Evolutionary conservation across 805 yeast species (phyloP).

Genomic region (Ogataea nonfermentans): DNA sequence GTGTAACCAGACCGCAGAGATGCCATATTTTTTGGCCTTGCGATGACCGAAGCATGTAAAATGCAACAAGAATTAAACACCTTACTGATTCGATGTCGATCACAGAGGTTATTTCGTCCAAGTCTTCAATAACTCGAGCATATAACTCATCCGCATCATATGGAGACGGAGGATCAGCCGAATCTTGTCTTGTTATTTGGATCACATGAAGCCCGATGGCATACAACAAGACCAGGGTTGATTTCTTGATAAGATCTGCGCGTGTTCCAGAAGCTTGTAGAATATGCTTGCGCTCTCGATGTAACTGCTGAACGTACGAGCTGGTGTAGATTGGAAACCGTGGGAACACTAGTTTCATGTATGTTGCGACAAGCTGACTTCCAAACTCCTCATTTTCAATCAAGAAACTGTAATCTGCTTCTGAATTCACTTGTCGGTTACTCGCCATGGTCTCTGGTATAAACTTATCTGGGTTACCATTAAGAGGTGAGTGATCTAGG

Average conservation of each 20-base stretch:
- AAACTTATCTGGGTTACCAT: conserved; percentile 9
- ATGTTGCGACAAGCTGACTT: conserved; percentile 10
- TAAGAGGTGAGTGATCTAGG: conserved; percentile 14
- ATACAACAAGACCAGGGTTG: conserved; percentile 18
- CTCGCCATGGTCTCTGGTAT: conserved; percentile 1
- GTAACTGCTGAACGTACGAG: conserved; percentile 10
- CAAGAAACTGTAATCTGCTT: conserved; percentile 10
- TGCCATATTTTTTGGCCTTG: conserved; percentile 25
- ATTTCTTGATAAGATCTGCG: conserved; percentile 11
- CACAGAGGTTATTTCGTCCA: conserved; percentile 13
- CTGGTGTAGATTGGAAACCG: conserved; percentile 20
- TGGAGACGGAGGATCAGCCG: conserved; percentile 3
- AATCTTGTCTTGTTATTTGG: conserved; percentile 11
- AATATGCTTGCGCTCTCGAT: conserved; percentile 13
- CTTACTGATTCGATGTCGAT: conserved; percentile 19
- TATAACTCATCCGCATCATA: conserved; percentile 16
- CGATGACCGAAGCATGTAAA: conserved; percentile 21
- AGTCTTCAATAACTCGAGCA: conserved; percentile 13
- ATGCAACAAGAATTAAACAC: conserved; percentile 16
- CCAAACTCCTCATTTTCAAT: conserved; percentile 16
- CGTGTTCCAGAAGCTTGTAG: conserved; percentile 7
- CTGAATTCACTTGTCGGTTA: not conserved
- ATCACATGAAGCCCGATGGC: conserved; percentile 20
- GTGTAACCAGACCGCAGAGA: conserved; percentile 18
- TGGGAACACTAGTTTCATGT: conserved; percentile 15